Evolutionary conservation across 495 filamentous ascomycete genomes (phyloP).

Genomic region (Physcia stellaris): DNA sequence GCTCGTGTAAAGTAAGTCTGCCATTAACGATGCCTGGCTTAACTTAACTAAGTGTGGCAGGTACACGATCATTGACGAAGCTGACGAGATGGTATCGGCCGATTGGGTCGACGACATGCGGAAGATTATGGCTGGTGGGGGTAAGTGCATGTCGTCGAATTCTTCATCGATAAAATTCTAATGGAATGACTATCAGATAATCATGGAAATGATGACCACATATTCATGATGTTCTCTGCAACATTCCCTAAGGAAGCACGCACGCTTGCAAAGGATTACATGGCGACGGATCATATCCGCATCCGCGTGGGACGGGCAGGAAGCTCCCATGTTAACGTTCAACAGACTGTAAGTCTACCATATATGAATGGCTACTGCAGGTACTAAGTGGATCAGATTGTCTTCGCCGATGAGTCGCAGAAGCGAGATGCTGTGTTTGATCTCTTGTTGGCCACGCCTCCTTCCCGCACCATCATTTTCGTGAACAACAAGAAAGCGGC

Average conservation of each 20-base stretch:
- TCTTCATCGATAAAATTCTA: too few species aligned
- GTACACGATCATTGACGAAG: constrained; percentile 85
- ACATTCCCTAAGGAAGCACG: constrained; percentile 75
- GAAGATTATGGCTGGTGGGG: constrained; percentile 62
- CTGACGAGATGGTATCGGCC: constrained; percentile 71
- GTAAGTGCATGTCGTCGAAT: constrained; percentile 45
- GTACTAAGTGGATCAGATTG: constrained; percentile 25
- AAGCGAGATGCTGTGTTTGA: constrained; percentile 65
- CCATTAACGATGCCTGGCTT: constrained; percentile 4
- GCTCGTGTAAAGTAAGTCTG: constrained; percentile 53
- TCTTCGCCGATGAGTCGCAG: constrained; percentile 42
- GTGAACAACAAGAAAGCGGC: constrained; percentile 64
- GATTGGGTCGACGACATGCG: constrained; percentile 64
- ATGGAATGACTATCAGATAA: constrained; percentile 33
- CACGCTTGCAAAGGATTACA: constrained; percentile 57
- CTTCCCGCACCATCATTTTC: constrained; percentile 79
- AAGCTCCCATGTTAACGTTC: constrained; percentile 62
- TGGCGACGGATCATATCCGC: constrained; percentile 57
- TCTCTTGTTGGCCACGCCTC: constrained; percentile 50
- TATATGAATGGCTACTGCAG: neutral
- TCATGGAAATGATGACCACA: constrained; percentile 70
- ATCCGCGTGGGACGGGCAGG: constrained; percentile 79
- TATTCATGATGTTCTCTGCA: constrained; percentile 88
- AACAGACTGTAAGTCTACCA: constrained; percentile 39
- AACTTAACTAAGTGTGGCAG: constrained; percentile 19